A percentile compares a stretch with the other conserved stretches of the same genome.
Conservation (phyloP, 116 monocot species). For the Iris pallida region DNA sequence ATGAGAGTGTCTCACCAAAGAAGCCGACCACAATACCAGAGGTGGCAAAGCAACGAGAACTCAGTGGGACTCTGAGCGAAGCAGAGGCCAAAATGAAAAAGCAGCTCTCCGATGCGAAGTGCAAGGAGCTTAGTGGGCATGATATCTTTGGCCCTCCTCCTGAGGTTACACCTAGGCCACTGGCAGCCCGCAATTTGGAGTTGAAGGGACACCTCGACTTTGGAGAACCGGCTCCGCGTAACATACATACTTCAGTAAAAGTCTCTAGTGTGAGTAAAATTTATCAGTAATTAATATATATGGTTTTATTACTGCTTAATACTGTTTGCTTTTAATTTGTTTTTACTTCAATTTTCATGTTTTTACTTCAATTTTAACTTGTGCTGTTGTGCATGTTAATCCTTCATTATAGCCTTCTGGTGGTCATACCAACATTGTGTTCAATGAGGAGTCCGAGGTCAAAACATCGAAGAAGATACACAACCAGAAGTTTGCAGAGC, state of each 20-base stretch:
- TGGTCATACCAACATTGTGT: constrained; percentile 42
- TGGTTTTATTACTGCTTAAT: no score
- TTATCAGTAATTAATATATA: background rate
- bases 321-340: background rate
- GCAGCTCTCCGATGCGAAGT: constrained; percentile 57
- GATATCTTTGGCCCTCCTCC: constrained; percentile 76
- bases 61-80: constrained; percentile 61
- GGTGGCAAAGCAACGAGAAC: constrained; percentile 74
- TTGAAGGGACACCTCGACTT: constrained; percentile 41
- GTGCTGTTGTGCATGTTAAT: background rate
- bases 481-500: constrained; percentile 56
- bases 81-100: constrained; percentile 43
- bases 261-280: constrained; percentile 46
- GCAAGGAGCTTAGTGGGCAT: constrained; percentile 68
- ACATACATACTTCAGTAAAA: constrained; percentile 47
- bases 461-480: constrained; percentile 64
- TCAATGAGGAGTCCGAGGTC: constrained; percentile 37
- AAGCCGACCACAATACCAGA: constrained; percentile 63
- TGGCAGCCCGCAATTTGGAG: constrained; percentile 43
- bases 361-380: background rate
- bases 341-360: background rate
- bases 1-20: constrained; percentile 66
- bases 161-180: constrained; percentile 41
- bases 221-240: constrained; percentile 31
- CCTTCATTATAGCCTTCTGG: constrained; percentile 41